Base-by-base conservation (phyloP, 805 yeast species). In the Candida endomychidarum region DNA sequence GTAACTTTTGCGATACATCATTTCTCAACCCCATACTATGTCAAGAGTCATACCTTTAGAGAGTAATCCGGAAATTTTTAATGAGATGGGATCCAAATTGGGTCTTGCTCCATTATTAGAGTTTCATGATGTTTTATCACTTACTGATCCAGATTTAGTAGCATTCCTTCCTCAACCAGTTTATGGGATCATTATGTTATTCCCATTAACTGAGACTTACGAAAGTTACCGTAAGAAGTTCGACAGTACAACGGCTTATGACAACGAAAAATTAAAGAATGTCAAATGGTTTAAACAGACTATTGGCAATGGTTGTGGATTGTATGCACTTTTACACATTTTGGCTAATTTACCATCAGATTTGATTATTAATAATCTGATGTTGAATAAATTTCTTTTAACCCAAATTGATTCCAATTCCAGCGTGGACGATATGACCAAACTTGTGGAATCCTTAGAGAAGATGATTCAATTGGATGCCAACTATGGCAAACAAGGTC, bases 271-370 rank as follows among this genome's bases (percentile, higher is more conserved):
- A 15, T 47, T 56, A 5, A 63, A 52, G 5, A 52, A 60, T 8
- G 67, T 80, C 11, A 48, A 73, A n/a, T 93, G 98, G 97, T 78
- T 81, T 51, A 80, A 78, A 49, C 99, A 91, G 54, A 80, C 89
- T 0, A 78, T 93, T 12, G 78, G 77, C 46, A 91, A 91, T 57
- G 95, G 95, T 0, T 91, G 99, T 65, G 99, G 99, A 4, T 74
- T 95, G 22, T 87, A 85, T 61, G 98, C 96, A 0, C 59, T 93
- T 33, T 64, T 91, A 16, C 97, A 91, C 52, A 47, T 66, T 1
- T 52, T 77, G 25, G 49, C 69, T 22, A 77, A 77, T 48, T 50
- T 77, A 34, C 75, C 80, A 1, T 42, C 52, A 3, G 77, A 73
- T 17, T 58, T 75, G 22, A 59, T 75, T 7, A 61, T 75, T 12